These are phyloP conservation scores for Canariomyces notabilis DNA, from an alignment of 2,329 filamentous ascomycete genomes.

Conservation along the genomic window DNA sequence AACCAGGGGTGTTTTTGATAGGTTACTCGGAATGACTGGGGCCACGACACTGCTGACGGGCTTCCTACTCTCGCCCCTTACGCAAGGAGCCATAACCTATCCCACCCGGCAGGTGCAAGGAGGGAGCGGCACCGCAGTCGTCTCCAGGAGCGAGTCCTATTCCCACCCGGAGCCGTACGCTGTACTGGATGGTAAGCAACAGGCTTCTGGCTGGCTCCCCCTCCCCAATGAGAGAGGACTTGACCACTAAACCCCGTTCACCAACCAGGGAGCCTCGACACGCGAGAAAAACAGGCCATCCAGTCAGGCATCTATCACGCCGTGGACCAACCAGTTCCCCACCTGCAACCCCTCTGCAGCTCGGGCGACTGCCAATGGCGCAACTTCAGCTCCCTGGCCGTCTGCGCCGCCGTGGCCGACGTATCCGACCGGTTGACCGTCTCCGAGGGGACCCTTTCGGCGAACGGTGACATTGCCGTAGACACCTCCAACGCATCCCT, in stretches of 20 bases:
- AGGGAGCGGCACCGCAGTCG: constrained; percentile 12
- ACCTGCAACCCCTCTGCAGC: constrained; percentile 21
- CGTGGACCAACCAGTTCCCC: constrained; percentile 11
- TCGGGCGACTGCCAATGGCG: constrained; percentile 22
- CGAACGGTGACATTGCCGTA: constrained; percentile 3
- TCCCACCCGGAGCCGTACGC: constrained; percentile 15
- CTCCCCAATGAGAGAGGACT: not conserved
- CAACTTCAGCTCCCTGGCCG: constrained; percentile 24
- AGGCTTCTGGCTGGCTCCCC: not conserved
- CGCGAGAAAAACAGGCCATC: constrained; percentile 24
- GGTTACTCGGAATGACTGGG: constrained; percentile 25
- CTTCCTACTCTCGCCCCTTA: constrained; percentile 23
- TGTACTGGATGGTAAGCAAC: constrained; percentile 6
- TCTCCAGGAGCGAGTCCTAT: constrained; percentile 21
- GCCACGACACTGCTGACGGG: constrained; percentile 22
- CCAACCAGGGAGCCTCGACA: constrained; percentile 17
- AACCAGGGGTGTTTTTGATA: constrained; percentile 6
- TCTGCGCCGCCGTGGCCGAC: constrained; percentile 25
- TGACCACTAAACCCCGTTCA: not conserved
- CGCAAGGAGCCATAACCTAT: constrained; percentile 23
- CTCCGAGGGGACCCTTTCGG: constrained; percentile 8
- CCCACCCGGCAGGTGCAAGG: constrained; percentile 15
- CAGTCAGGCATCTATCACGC: constrained; percentile 22
- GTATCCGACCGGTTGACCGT: constrained; percentile 22
- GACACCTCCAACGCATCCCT: constrained; percentile 18